Percentiles rank a stretch among this genome's conserved stretches.
Conservation (phyloP, 2,329 filamentous ascomycete genomes). For the Davidsoniella eucalypti region DNA sequence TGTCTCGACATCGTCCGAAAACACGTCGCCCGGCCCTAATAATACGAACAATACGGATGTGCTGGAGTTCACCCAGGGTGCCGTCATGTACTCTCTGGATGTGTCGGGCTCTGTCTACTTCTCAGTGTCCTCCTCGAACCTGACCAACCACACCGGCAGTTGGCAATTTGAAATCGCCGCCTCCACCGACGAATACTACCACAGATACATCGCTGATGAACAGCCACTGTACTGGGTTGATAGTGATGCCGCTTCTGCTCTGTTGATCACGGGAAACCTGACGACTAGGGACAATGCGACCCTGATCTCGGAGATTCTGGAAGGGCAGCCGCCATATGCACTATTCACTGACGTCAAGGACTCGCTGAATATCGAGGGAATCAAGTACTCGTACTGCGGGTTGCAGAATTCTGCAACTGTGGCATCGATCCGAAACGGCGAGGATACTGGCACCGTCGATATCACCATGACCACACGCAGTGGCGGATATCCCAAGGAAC, state of each 20-base stretch:
- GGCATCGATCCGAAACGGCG: slow-evolving; percentile 34
- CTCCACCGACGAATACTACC: slow-evolving; percentile 65
- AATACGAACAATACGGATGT: slow-evolving; percentile 18
- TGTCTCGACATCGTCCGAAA: slow-evolving; percentile 48
- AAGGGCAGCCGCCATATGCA: slow-evolving; percentile 45
- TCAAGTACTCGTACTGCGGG: slow-evolving; percentile 72
- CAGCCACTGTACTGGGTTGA: slow-evolving; percentile 57
- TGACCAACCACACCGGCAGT: slow-evolving; percentile 39
- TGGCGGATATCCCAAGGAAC: slow-evolving; percentile 56
- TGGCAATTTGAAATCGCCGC: slow-evolving; percentile 74
- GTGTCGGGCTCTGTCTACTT: slow-evolving; percentile 57
- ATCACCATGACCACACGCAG: slow-evolving; percentile 55
- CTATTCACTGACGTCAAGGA: slow-evolving; percentile 58
- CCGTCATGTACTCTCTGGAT: slow-evolving; percentile 45
- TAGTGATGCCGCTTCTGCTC: slow-evolving; percentile 60
- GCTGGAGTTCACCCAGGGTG: slow-evolving; percentile 47
- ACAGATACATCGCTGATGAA: slow-evolving; percentile 37
- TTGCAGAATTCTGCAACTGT: slow-evolving; percentile 50
- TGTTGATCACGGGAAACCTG: slow-evolving; percentile 64
- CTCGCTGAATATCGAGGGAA: slow-evolving; percentile 43
- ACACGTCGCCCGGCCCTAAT: slow-evolving; percentile 50
- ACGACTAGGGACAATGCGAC: slow-evolving; percentile 39
- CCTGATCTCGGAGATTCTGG: slow-evolving; percentile 26
- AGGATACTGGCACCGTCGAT: slow-evolving; percentile 29
- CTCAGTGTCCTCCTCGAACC: slow-evolving; percentile 53